Base-by-base conservation (phyloP, 306 rosid genomes). In the Oxytropis ochrocephala region DNA sequence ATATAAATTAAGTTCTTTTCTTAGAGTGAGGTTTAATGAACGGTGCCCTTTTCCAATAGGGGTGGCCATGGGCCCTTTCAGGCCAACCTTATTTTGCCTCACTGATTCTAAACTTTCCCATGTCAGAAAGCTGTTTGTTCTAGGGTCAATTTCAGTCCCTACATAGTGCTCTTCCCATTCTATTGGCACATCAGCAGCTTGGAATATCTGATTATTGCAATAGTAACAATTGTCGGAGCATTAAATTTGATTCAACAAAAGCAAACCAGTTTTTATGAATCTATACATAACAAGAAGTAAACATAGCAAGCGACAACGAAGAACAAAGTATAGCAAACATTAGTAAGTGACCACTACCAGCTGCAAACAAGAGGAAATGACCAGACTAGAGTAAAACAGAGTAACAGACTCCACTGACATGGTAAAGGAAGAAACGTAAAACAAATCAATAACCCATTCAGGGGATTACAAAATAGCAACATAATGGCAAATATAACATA, bases 11-110 rank as follows among this genome's bases (percentile, higher is more conserved):
- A 91, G 97, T 74, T 95, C 99, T 76, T 95, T 95, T 85, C 97
- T 91, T 7, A 95, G 79, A 29, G 99, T 95, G 83, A 95, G 99
- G 78, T 95, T 95, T 75, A 95, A 82, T 5, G 99, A 95, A 55
- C 99, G 99, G 83, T 91, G 97, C 36, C 97, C 97, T 77, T 89
- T 91, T 62, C 99, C 97, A 83, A 95, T 91, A 7, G 99, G 99
- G 36, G 97, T 95, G 47, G 99, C 97, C 99, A 95, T 95, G 8
- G 99, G 99, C 35, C 99, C 99, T 83, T 95, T 95, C 92, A 95
- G 83, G 76, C 99, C 97, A 43, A 95, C 96, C 84, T 69, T 29
- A 58, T 95, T 95, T 75, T 21, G 66, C 64, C 95, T 75, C 8
- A 95, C 96, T 0, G 99, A 95, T 75, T 91, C 99, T 52, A 95